Base-by-base conservation (phyloP, 768 basidiomycete species). In the Ramaria sp. region DNA sequence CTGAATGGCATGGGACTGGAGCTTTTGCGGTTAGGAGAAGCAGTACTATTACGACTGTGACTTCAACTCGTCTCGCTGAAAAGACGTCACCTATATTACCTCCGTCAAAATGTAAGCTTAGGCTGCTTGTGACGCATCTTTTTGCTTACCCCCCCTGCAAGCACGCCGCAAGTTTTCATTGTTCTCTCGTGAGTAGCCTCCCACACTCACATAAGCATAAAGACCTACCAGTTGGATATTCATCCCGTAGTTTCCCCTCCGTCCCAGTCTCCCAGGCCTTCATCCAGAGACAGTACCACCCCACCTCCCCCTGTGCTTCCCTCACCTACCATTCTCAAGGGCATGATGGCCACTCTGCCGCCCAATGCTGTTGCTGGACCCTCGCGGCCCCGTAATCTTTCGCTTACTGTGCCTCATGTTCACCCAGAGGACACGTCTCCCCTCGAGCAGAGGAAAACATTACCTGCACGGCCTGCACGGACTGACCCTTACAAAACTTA, bases 401-500 rank as follows among this genome's bases (percentile, higher is more conserved):
- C 45, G 24, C 46, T 46, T 47, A 33, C 55, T 24, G 22, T 45
- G 42, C 19, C 31, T 39, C 31, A 24, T 24, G 27, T 20, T n/a
- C 1, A 24, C 24, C 31, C 45, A 9, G 31, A 42, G 7, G 53
- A 24, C 19, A 46, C 30, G 30, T 13, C 12, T 46, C 39, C 53
- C n/a, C 7, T 45, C 42, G 55, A 48, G 17, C 22, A 37, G n/a
- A 38, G 33, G n/a, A 2, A 10, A 12, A 50, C 34, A 6, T 46
- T 31, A 3, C 55, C 55, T 19, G n/a, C 45, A 20, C 42, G 55
- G 5, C 55, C 55, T 20, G 24, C 20, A 20, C 55, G 55, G 1
- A 57, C 55, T 4, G 55, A 57, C 30, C 55, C 55, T 6, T 57
- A 57, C 31, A 57, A 57, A 20, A 57, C 17, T 24, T 50, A 48